phyloP scores from a whole-genome alignment of 768 basidiomycete genomes.

The Tubosaeta sp. region DNA sequence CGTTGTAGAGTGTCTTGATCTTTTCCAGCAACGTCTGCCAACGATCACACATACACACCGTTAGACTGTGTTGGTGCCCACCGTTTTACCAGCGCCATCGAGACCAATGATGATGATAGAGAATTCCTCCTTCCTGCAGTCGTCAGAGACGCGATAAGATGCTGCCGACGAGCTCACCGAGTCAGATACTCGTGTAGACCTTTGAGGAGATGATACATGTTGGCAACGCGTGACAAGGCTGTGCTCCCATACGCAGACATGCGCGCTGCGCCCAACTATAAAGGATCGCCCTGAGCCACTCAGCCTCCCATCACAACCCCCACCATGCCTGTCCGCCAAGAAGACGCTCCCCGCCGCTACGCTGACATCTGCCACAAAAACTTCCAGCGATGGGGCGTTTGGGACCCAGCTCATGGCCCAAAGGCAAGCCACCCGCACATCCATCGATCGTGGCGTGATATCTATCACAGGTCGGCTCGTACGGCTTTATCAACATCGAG shows the following conservation, averaged over 20 bases:
- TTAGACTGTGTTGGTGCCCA: slow-evolving; percentile 25
- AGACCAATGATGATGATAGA: slow-evolving; percentile 93
- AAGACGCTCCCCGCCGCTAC: slow-evolving; percentile 8
- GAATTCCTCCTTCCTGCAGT: slow-evolving; percentile 76
- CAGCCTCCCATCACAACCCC: neutral
- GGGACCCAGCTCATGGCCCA: slow-evolving; percentile 4
- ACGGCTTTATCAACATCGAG: slow-evolving; percentile 22
- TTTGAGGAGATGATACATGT: slow-evolving; percentile 92
- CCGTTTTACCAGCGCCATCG: slow-evolving; percentile 91
- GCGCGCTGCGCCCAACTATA: slow-evolving; percentile 1
- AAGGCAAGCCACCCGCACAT: neutral
- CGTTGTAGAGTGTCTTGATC: slow-evolving; percentile 90
- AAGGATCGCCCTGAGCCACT: neutral
- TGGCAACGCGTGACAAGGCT: neutral
- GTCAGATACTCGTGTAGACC: slow-evolving; percentile 90
- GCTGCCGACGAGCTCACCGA: slow-evolving; percentile 40
- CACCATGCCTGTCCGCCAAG: neutral
- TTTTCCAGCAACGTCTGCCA: slow-evolving; percentile 80
- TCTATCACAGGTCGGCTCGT: slow-evolving; percentile 24
- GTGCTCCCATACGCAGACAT: neutral
- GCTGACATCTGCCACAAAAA: slow-evolving; percentile 4
- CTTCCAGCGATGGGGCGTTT: slow-evolving; percentile 5
- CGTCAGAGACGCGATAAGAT: slow-evolving; percentile 3
- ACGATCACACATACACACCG: neutral
- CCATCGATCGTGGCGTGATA: neutral